Evolutionary conservation across 306 rosid species (phyloP).

Genomic region (Vachellia collinsii): DNA sequence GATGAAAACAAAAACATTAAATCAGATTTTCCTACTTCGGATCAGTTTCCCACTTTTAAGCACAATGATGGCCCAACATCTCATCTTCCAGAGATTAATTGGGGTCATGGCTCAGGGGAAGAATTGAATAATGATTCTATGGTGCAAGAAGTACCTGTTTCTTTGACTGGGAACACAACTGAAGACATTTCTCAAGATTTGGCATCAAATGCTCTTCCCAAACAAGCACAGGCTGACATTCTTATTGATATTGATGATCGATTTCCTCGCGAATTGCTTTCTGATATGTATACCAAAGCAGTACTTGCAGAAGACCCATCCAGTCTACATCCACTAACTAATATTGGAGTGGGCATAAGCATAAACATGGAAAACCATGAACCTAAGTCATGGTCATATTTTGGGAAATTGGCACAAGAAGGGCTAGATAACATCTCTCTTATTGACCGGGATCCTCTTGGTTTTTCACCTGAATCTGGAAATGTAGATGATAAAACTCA

Average conservation of each 20-base stretch:
- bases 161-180: conserved; percentile 36
- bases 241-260: conserved; percentile 69
- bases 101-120: conserved; percentile 36
- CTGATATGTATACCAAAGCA: conserved; percentile 63
- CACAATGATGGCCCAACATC: conserved; percentile 40
- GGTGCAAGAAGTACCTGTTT: conserved; percentile 31
- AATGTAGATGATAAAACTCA: conserved; percentile 50
- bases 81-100: conserved; percentile 42
- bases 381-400: conserved; percentile 83
- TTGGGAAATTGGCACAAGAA: conserved; percentile 73
- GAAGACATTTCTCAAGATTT: conserved; percentile 38
- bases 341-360: conserved; percentile 67
- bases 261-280: conserved; percentile 62
- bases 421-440: conserved; percentile 73
- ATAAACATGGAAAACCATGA: conserved; percentile 76
- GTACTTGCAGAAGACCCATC: conserved; percentile 44
- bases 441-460: conserved; percentile 81
- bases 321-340: conserved; percentile 47
- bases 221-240: conserved; percentile 59
- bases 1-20: conserved; percentile 35
- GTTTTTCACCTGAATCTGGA: conserved; percentile 52
- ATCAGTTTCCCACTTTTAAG: conserved; percentile 38
- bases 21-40: conserved; percentile 34
- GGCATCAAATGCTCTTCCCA: conserved; percentile 44
- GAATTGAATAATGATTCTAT: conserved; percentile 31